Evolutionary conservation across 2,329 filamentous ascomycete genomes (phyloP).

Genomic region (Drechslera avenae): DNA sequence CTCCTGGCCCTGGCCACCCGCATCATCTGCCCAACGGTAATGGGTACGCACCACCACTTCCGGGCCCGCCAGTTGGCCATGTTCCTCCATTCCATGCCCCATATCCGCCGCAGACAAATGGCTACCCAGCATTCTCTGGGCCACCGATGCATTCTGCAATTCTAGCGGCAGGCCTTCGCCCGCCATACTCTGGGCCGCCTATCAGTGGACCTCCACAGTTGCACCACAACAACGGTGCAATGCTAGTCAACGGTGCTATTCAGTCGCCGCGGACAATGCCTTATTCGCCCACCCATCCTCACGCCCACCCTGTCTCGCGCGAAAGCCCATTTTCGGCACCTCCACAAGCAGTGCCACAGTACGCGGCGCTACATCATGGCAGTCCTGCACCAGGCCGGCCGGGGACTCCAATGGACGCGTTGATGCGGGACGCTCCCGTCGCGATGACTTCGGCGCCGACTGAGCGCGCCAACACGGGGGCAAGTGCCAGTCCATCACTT

Average conservation of each 20-base stretch:
- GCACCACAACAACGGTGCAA: constrained; percentile 39
- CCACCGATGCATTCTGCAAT: constrained; percentile 38
- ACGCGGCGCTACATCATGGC: constrained; percentile 37
- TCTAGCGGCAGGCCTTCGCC: constrained; percentile 34
- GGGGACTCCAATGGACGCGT: constrained; percentile 41
- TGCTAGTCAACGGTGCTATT: constrained; percentile 45
- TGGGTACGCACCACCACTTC: constrained; percentile 31
- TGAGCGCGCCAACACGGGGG: constrained; percentile 42
- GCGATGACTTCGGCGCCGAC: constrained; percentile 31
- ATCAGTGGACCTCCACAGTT: constrained; percentile 38
- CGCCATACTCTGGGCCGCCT: constrained; percentile 37
- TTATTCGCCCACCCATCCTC: constrained; percentile 45
- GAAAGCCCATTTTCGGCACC: constrained; percentile 45
- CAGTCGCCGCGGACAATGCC: constrained; percentile 45
- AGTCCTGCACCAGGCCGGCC: constrained; percentile 42
- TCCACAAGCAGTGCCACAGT: constrained; percentile 30
- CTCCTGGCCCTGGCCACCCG: constrained; percentile 31
- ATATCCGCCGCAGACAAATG: constrained; percentile 40
- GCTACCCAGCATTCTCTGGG: constrained; percentile 42
- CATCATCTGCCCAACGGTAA: constrained; percentile 42
- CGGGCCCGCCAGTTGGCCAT: constrained; percentile 31
- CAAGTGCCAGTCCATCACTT: constrained; percentile 56
- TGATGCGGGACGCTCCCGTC: constrained; percentile 41
- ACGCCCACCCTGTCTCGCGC: constrained; percentile 41
- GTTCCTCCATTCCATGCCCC: constrained; percentile 41